Base-by-base conservation (phyloP, 2,329 filamentous ascomycete genomes). In the Tetracladium maxilliforme region DNA sequence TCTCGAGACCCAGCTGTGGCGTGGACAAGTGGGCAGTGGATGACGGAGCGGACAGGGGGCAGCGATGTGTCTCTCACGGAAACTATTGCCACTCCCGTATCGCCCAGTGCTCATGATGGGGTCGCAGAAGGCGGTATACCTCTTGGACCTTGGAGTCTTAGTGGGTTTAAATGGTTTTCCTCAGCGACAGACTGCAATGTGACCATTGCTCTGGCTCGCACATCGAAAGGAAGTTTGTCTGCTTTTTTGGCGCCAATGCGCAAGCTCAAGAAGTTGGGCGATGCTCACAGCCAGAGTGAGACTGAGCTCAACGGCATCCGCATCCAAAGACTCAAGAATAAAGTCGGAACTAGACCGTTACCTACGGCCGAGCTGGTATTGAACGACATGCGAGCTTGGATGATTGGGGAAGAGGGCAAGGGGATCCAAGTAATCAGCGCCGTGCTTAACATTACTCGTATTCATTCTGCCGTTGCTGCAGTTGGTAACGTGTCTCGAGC, bases 11-110 rank as follows among this genome's bases (percentile, higher is more conserved):
- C 55, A 0, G 27, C 38, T 1, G 34, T 47, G 11, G 64, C 67
- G 1, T 82, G 75, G 76, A 82, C 74, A 1, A 76, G 66, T 20
- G 75, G 75, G 0, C 76, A 82, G 42, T 82, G 77, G 76, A 81
- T 82, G 76, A 82, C 76, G 0, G 75, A 81, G 37, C 58, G 75
- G 3, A 58, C 61, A 0, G 75, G 75, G 3, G 76, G 75, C 0
- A 77, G 70, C 33, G 76, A 82, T 37, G 71, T 81, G 2, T 69
- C 68, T 4, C 58, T 62, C 19, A 78, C 70, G 0, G 75, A 82
- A 45, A 81, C 75, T 0, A 47, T 64, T 5, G 71, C 72, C 4
- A 45, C 28, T 10, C 38, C 40, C 1, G 22, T 36, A 9, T 38
- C 41, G 7, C 28, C 30, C 9, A 32, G 19, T 12, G 10, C 30